Base-by-base conservation (phyloP, 208 protist species). In the Acanthamoeba culbertsoni region DNA sequence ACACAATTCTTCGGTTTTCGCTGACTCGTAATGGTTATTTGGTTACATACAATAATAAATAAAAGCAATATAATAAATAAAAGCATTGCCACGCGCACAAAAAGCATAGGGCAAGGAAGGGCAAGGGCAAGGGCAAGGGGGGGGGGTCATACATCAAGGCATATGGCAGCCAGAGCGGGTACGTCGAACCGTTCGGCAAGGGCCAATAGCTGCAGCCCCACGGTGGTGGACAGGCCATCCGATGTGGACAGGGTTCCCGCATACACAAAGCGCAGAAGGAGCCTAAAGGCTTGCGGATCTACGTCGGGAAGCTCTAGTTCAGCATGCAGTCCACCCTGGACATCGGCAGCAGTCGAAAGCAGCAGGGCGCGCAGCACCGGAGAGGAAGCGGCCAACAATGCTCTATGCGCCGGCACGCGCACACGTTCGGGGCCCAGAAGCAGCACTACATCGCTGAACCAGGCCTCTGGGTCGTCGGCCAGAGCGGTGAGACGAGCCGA, bases 121-220 rank as follows among this genome's bases (percentile, higher is more conserved):
- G 1, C 23, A 48, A 79, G 7, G 48, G 42, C 10, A 5, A 79
- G 20, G 28, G n/a, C 23, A 14, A 12, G 35, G 31, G 63, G 35
- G 18, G 2, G 63, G n/a, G 63, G 33, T 14, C 40, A 40, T 48
- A 79, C 68, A 20, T 79, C 68, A 40, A 79, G 68, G 28, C 68
- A 79, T 12, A 79, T 4, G 68, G 23, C 68, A 28, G 68, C 68
- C 7, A 79, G 68, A 40, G 35, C 68, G 2, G 68, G 68, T 18
- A 79, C 68, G 40, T 79, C 68, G 68, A 51, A 79, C 10, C 68
- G 68, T 28, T 79, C 68, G 68, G 68, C 68, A 40, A 79, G 68
- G 6, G 18, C 68, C 37, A 79, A 40, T 5, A 79, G 68, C 28
- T 79, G 68, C 35, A 79, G 31, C 4, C 68, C 68, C 37, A 6